Evolutionary conservation across 2,329 filamentous ascomycete genomes (phyloP), one percentile per base, ranked within the genome.

Genomic region (Fonsecaea multimorphosa): DNA sequence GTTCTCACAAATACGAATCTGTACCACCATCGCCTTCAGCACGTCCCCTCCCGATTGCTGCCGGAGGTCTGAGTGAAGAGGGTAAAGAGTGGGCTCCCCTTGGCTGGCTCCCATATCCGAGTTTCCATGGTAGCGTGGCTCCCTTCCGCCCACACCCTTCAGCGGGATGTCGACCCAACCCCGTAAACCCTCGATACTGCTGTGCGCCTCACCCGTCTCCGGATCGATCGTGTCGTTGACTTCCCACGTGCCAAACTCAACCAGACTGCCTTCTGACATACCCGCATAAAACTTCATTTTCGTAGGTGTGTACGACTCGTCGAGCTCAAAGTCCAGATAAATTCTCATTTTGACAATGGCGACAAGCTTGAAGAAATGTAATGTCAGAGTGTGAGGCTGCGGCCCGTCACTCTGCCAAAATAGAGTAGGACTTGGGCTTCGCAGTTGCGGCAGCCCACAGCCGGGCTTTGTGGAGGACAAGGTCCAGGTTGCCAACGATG

Each of bases 241-340:
- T 69, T 87, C 85, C 83, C 97, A 90, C 27, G 88, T 88, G 1
- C 89, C 89, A 77, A 97, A 98, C 68, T 95, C 91, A 61, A 96
- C 90, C 9, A 98, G 86, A 74, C 96, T 93, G 77, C 98, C 95
- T 70, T 93, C 90, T 52, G 93, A 92, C 69, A 92, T 97, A 12
- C 95, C 95, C 0, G 93, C 94, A 40, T 90, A 87, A 75, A 98
- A 93, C 54, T 91, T 83, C 73, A 99, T 96, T 73, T 93, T 91
- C 0, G 93, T 98, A 0, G 95, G 95, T 2, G 95, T 99, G 77
- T 99, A 99, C 51, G 91, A 95, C 79, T 99, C 95, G 78, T 99
- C 95, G 61, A 92, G 87, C 68, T 90, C 89, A 77, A 96, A 97
- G 79, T 99, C 93, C 52, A 99, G 88, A 72, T 90, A 78, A 57